These are phyloP conservation scores for Erysimum cheiri DNA, from an alignment of 441 rosid genomes.

Conservation along the genomic window DNA sequence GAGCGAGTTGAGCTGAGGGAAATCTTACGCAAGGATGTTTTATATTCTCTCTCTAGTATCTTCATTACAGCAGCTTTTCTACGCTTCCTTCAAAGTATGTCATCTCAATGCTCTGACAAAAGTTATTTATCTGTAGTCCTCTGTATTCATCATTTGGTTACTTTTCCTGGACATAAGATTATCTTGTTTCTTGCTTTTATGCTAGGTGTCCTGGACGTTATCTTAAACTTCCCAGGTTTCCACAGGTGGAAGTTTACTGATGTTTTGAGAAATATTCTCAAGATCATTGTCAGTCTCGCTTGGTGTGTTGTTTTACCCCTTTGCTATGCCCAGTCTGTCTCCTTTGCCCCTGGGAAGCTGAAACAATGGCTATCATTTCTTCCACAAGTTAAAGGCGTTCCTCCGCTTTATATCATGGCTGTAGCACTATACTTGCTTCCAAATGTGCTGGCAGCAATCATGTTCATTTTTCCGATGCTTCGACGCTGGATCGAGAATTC, in stretches of 20 bases:
- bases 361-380: slow-evolving; percentile 62
- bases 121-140: slow-evolving; percentile 12
- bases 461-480: slow-evolving; percentile 96
- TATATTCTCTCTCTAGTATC: slow-evolving; percentile 81
- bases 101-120: slow-evolving; percentile 21
- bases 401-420: slow-evolving; percentile 79
- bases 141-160: slow-evolving; percentile 28
- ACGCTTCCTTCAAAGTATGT: slow-evolving; percentile 87
- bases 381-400: slow-evolving; percentile 68
- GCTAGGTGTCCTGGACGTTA: slow-evolving; percentile 86
- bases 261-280: slow-evolving; percentile 76
- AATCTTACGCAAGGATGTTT: slow-evolving; percentile 63
- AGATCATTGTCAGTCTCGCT: slow-evolving; percentile 75
- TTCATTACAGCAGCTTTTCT: slow-evolving; percentile 95
- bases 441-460: slow-evolving; percentile 73
- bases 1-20: slow-evolving; percentile 62
- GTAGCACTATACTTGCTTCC: slow-evolving; percentile 81
- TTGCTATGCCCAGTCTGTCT: slow-evolving; percentile 66
- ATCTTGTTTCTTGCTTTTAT: slow-evolving; percentile 35
- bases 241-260: slow-evolving; percentile 90
- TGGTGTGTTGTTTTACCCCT: slow-evolving; percentile 86
- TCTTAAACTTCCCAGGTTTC: slow-evolving; percentile 94
- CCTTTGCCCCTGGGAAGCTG: slow-evolving; percentile 51
- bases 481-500: slow-evolving; percentile 98
- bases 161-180: slow-evolving; percentile 32